Evolutionary conservation across 2,329 filamentous ascomycete genomes (phyloP), one percentile per base, ranked within the genome.

Genomic region (Sporothrix schenckii): DNA sequence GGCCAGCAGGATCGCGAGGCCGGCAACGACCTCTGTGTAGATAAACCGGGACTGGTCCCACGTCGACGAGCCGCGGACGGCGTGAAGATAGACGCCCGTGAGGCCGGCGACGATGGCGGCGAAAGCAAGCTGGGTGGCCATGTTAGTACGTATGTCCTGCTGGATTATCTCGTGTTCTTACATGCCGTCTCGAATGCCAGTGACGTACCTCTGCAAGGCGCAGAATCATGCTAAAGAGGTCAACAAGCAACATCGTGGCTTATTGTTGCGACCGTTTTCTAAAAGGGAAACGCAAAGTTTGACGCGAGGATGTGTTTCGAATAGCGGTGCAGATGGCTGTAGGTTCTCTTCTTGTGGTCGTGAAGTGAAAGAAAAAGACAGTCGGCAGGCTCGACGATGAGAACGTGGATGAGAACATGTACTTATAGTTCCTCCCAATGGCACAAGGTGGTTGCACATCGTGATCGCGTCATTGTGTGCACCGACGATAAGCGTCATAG

Each of bases 21-120:
- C 89, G 2, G 92, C 89, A 52, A 93, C 84, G 21, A 92, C 87
- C 76, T 91, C 87, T 60, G 90, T 87, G 82, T 92, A 94, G 80
- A 94, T 92, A 81, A 90, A 89, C 70, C 91, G 88, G 49, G 85
- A 88, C 52, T 86, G 80, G 21, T 83, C 80, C 84, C 86, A 89
- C 71, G 82, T 79, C 68, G 83, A 82, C 49, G 82, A 78, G 47
- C 81, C 74, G 27, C 81, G 72, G 66, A 81, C 81, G 3, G 80
- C 74, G 77, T 88, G 84, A 34, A 93, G 86, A 78, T 90, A 91
- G 74, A 87, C 78, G 67, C 89, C 90, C 71, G 89, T 88, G 72
- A 93, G 83, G 72, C 90, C 91, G 30, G 89, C 88, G 67, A 92
- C 88, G 72, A 93, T 90, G 74, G 87, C 85, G n/a, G 86, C 89